Percentiles rank a stretch among this genome's conserved stretches.
Evolutionary conservation across 306 rosid species (phyloP).

Genomic region (Mucuna pruriens): DNA sequence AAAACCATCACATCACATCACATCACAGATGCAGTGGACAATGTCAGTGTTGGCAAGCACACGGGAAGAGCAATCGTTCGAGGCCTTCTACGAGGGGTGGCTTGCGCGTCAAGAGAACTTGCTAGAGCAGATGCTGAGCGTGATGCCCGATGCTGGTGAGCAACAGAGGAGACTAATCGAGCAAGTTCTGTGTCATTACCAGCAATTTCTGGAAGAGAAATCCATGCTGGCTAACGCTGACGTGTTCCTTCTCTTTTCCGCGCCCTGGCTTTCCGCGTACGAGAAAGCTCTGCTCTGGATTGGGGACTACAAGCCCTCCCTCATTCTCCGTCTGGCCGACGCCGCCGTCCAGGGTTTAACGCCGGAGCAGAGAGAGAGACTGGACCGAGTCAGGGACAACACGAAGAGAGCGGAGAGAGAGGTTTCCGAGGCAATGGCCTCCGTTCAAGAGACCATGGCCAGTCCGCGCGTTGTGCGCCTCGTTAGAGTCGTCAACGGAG

Average conservation of each 20-base stretch:
- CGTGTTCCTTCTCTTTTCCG: constrained; percentile 41
- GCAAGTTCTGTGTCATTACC: constrained; percentile 45
- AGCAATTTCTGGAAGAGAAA: constrained; percentile 39
- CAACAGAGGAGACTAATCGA: constrained; percentile 35
- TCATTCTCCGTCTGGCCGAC: constrained; percentile 1
- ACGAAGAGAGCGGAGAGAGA: not conserved
- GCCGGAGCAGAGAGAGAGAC: constrained; percentile 3
- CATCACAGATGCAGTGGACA: too few relatives aligned
- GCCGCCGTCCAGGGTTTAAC: not conserved
- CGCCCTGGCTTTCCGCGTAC: constrained; percentile 49
- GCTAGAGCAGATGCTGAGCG: constrained; percentile 9
- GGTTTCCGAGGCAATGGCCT: not conserved
- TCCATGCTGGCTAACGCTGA: constrained; percentile 33
- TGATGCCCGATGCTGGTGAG: not conserved
- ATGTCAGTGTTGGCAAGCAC: too few relatives aligned
- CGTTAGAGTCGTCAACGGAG: not conserved
- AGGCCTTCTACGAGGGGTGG: constrained; percentile 38
- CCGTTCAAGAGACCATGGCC: constrained; percentile 28
- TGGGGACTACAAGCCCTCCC: constrained; percentile 45
- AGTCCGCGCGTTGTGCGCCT: not conserved
- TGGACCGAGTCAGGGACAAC: not conserved
- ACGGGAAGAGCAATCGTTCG: not conserved
- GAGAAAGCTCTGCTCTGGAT: constrained; percentile 53
- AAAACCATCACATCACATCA: not conserved
- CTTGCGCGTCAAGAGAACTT: constrained; percentile 14